A percentile compares a stretch with the other conserved stretches of the same genome.
Evolutionary conservation across 1,284 basidiomycete genomes (phyloP).

Genomic region (Schizophyllum amplum): DNA sequence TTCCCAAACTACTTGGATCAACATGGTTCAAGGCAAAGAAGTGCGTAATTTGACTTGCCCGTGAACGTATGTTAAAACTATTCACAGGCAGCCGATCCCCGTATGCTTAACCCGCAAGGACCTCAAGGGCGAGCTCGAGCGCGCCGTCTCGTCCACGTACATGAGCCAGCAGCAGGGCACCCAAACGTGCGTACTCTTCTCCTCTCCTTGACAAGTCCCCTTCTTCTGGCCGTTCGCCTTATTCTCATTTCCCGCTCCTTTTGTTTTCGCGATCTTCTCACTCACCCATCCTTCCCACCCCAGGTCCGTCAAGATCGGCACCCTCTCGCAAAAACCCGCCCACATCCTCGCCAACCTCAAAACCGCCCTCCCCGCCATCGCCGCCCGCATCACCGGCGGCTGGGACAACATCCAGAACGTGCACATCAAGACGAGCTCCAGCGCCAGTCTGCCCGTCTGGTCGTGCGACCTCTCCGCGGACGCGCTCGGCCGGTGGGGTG

Average conservation of each 20-base stretch:
- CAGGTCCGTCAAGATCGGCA: constrained; percentile 83
- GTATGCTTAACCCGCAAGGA: constrained; percentile 82
- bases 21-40: constrained; percentile 95
- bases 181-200: constrained; percentile 60
- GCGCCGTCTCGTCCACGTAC: constrained; percentile 87
- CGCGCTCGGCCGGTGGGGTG: constrained; percentile 57
- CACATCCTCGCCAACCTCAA: constrained; percentile 79
- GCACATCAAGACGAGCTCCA: constrained; percentile 86
- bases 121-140: constrained; percentile 84
- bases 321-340: constrained; percentile 61
- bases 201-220: neutral
- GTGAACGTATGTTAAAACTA: neutral
- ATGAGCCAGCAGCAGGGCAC: constrained; percentile 93
- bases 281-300: neutral
- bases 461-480: constrained; percentile 59
- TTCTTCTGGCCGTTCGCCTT: neutral
- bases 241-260: neutral
- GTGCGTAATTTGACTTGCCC: constrained; percentile 33
- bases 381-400: constrained; percentile 63
- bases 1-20: constrained; percentile 83
- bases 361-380: constrained; percentile 72
- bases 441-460: constrained; percentile 88
- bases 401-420: constrained; percentile 92
- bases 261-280: neutral
- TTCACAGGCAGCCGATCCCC: constrained; percentile 83